Base-by-base conservation (phyloP, 1,139 yeast species). In the Scheffersomyces insectosa region DNA sequence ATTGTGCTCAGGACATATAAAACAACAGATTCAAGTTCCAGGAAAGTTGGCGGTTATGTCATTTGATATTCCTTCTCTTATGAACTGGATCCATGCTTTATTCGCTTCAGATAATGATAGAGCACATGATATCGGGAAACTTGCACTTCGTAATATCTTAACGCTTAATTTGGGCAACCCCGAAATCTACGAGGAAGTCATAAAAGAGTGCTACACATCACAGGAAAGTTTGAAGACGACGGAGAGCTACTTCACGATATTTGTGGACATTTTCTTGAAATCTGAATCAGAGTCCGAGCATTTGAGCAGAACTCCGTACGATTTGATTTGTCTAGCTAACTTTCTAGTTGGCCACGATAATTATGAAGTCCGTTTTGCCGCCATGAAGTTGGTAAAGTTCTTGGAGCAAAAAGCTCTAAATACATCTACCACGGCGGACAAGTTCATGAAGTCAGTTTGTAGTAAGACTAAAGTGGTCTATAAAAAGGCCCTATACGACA, bases 11-110 rank as follows among this genome's bases (percentile, higher is more conserved):
- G 86, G 88, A 20, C 76, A 82, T 5, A 79, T 85, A 9, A 73
- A 76, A 15, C 80, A 80, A 43, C 66, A 72, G 2, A 68, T 80
- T 32, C 70, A 69, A 23, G 72, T 75, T 13, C 70, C 77, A 9
- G 75, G 74, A 14, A 63, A 63, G 20, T 56, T 66, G 5, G 77
- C 75, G 0, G 65, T 79, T 1, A 69, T 85, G 56, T 81, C 91
- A 0, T 88, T 90, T 63, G 93, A 88, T 52, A 75, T 86, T 7
- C 72, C 79, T 4, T 83, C 81, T 1, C 68, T 90, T 31, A 72
- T 90, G 63, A 71, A 77, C 25, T 93, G 98, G 98, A 78, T 90
- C 30, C 85, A 85, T 50, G 73, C 89, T 1, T 67, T 90, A 28
- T 75, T 90, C 43, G 70, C 73, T 23, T 77, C 88, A 0, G 75